A percentile compares a stretch with the other conserved stretches of the same genome.
Conservation (phyloP, 2,329 filamentous ascomycete species). For the Colletotrichum sansevieriae region DNA sequence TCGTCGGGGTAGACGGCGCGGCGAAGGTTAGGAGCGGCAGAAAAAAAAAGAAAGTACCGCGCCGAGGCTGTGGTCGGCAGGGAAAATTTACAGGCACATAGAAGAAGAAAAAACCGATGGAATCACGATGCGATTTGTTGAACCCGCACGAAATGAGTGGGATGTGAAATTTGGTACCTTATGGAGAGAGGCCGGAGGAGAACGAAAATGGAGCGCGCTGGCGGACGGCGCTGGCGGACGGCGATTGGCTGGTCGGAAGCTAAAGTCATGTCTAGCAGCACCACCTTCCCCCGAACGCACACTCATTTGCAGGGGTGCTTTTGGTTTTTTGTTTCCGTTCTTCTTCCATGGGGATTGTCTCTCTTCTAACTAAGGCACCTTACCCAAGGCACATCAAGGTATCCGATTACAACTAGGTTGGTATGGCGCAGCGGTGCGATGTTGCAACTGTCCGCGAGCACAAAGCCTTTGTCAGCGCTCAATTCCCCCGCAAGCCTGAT, state of each 20-base stretch:
- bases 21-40: not conserved
- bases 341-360: too few species aligned
- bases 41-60: not conserved
- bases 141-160: slow-evolving; percentile 23
- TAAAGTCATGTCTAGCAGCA: slow-evolving; percentile 18
- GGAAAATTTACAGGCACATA: slow-evolving; percentile 9
- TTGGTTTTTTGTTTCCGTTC: not conserved
- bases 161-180: slow-evolving; percentile 38
- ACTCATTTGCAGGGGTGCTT: slow-evolving; percentile 14
- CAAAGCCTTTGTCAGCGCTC: too few species aligned
- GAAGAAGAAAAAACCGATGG: slow-evolving; percentile 2
- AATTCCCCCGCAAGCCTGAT: too few species aligned
- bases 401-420: too few species aligned
- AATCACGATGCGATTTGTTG: slow-evolving; percentile 27
- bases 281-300: not conserved
- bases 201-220: slow-evolving; percentile 18
- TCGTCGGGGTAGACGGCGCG: slow-evolving; percentile 14
- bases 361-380: too few species aligned
- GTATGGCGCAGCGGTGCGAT: not conserved
- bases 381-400: too few species aligned
- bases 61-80: not conserved
- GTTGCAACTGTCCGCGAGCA: not conserved
- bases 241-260: slow-evolving; percentile 31
- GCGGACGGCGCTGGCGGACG: slow-evolving; percentile 28
- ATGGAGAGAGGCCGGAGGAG: slow-evolving; percentile 26